These are phyloP conservation scores for Apiospora aurea DNA, from an alignment of 2,329 filamentous ascomycete species.

Conservation along the genomic window DNA sequence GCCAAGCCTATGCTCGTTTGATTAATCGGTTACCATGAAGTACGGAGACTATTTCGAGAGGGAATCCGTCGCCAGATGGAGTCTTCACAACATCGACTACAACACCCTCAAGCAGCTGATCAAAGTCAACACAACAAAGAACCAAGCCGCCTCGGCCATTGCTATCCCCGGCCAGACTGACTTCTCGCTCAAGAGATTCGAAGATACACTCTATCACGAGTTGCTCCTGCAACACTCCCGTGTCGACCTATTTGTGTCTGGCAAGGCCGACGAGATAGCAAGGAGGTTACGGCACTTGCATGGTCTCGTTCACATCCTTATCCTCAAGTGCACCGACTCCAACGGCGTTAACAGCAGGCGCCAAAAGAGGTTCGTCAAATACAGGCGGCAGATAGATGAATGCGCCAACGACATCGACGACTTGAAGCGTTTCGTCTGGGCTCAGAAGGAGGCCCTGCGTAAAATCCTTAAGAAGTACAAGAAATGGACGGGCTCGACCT, in stretches of 20 bases:
- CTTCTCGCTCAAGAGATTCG: constrained; percentile 66
- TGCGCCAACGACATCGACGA: constrained; percentile 76
- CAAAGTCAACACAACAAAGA: constrained; percentile 77
- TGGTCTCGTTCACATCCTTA: constrained; percentile 54
- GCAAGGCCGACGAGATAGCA: constrained; percentile 80
- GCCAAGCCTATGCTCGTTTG: constrained; percentile 14
- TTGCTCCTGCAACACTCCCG: constrained; percentile 79
- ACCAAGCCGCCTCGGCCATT: constrained; percentile 69
- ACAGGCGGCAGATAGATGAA: constrained; percentile 58
- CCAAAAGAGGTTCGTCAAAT: constrained; percentile 60
- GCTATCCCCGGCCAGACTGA: constrained; percentile 76
- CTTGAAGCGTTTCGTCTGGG: constrained; percentile 74
- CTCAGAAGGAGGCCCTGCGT: constrained; percentile 77
- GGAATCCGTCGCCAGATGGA: constrained; percentile 84
- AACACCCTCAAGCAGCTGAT: constrained; percentile 86
- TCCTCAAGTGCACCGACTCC: constrained; percentile 50
- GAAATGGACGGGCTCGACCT: constrained; percentile 82
- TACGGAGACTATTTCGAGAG: constrained; percentile 77
- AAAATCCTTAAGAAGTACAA: constrained; percentile 88
- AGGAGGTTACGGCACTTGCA: constrained; percentile 64
- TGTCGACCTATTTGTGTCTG: constrained; percentile 78
- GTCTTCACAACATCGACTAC: constrained; percentile 86
- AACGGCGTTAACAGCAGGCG: constrained; percentile 50
- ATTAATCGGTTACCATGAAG: constrained; percentile 62
- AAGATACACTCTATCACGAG: constrained; percentile 74